phyloP scores from a whole-genome alignment of 2,329 filamentous ascomycete genomes.

The Fusarium falciforme region DNA sequence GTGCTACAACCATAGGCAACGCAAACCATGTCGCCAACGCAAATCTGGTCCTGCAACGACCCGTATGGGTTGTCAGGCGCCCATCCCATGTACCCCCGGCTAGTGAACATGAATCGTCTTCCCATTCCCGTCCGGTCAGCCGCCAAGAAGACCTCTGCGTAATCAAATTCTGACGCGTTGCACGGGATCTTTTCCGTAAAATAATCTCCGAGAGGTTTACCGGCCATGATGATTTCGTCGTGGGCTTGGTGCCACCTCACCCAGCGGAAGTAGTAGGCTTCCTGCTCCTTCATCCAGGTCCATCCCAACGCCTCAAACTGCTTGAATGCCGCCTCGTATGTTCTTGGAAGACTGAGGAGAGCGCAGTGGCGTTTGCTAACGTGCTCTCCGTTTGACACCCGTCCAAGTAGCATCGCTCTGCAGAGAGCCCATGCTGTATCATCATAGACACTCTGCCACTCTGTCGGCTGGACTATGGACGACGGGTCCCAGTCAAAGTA shows the following conservation, averaged over 20 bases:
- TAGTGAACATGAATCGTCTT: slow-evolving; percentile 21
- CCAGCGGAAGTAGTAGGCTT: slow-evolving; percentile 20
- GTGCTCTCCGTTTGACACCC: slow-evolving; percentile 17
- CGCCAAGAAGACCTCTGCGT: slow-evolving; percentile 14
- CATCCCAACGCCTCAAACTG: slow-evolving; percentile 7
- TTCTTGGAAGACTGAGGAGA: slow-evolving; percentile 10
- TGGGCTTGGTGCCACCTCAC: slow-evolving; percentile 9
- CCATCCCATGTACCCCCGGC: slow-evolving; percentile 19
- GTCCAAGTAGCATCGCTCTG: slow-evolving; percentile 12
- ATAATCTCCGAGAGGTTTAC: not conserved
- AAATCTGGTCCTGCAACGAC: slow-evolving; percentile 3
- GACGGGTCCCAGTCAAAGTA: slow-evolving; percentile 16
- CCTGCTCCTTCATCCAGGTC: slow-evolving; percentile 17
- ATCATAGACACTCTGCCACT: slow-evolving; percentile 11
- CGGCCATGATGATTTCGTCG: slow-evolving; percentile 6
- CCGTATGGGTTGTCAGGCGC: slow-evolving; percentile 18
- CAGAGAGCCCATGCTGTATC: slow-evolving; percentile 8
- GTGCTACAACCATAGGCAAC: slow-evolving; percentile 22
- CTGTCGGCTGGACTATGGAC: slow-evolving; percentile 3
- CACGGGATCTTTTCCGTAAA: slow-evolving; percentile 15
- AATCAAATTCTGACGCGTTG: slow-evolving; percentile 15
- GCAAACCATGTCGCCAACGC: slow-evolving; percentile 11
- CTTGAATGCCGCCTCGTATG: not conserved
- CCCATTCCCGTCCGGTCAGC: slow-evolving; percentile 14
- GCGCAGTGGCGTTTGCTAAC: slow-evolving; percentile 7